Evolutionary conservation across 164 flowering plant genomes (phyloP).

Genomic region (Vitis labrusca): DNA sequence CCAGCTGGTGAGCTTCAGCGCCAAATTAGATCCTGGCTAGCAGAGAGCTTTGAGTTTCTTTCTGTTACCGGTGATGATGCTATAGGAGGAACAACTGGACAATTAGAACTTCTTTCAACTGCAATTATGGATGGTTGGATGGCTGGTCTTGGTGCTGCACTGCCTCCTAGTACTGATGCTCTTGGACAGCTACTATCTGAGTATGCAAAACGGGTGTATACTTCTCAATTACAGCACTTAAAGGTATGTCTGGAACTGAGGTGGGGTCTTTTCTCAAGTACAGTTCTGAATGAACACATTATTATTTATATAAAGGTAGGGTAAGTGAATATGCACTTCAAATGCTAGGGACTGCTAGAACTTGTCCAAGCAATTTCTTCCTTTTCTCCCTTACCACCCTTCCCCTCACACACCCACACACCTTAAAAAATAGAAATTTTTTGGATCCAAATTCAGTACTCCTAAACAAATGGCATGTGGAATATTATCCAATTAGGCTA

Average conservation of each 20-base stretch:
- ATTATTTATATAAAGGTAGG: too few species aligned
- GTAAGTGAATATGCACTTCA: too few species aligned
- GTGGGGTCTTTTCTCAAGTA: not conserved
- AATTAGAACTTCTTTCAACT: conserved; percentile 94
- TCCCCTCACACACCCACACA: too few species aligned
- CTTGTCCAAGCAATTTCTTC: too few species aligned
- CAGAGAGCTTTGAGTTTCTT: conserved; percentile 90
- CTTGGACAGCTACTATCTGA: conserved; percentile 90
- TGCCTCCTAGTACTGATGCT: conserved; percentile 92
- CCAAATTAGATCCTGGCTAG: conserved; percentile 96
- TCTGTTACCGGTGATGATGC: conserved; percentile 84
- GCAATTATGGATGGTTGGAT: conserved; percentile 99
- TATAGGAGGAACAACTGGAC: conserved; percentile 75
- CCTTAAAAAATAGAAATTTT: too few species aligned
- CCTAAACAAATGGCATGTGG: too few species aligned
- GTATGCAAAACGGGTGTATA: conserved; percentile 88
- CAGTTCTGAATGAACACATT: too few species aligned
- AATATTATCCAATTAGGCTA: too few species aligned
- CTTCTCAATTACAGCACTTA: conserved; percentile 90
- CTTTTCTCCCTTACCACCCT: too few species aligned
- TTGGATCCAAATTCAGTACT: too few species aligned
- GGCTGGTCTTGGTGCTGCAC: conserved; percentile 98
- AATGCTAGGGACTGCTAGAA: too few species aligned
- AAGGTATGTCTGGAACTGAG: conserved; percentile 50
- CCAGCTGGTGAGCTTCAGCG: conserved; percentile 99